phyloP scores from a whole-genome alignment of 2,329 filamentous ascomycete species.

The Coniochaeta ligniaria region DNA sequence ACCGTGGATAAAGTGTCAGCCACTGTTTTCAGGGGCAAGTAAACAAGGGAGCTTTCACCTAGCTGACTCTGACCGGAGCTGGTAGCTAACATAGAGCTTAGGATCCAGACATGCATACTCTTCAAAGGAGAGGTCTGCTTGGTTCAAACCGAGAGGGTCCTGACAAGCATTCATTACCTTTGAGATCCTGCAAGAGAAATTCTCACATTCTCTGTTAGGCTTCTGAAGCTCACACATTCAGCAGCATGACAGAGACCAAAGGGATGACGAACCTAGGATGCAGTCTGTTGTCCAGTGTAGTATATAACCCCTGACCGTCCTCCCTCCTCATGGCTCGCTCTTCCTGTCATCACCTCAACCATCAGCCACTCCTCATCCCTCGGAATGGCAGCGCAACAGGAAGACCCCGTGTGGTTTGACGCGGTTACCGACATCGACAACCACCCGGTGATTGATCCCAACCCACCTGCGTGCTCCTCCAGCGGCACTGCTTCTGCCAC shows the following conservation, averaged over 20 bases:
- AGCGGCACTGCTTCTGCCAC: background rate
- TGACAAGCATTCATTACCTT: background rate
- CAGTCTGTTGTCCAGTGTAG: background rate
- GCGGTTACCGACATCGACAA: background rate
- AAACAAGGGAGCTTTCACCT: background rate
- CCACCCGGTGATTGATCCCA: background rate
- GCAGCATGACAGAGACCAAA: background rate
- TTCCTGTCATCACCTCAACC: background rate
- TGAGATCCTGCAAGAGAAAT: background rate
- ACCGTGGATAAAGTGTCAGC: background rate
- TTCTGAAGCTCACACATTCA: background rate
- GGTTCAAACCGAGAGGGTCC: background rate
- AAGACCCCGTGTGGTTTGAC: no score
- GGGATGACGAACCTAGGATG: background rate
- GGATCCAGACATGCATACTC: background rate
- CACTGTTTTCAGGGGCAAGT: background rate
- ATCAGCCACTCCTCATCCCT: background rate
- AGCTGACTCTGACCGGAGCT: background rate
- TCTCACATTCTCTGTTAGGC: background rate
- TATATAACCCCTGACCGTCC: background rate
- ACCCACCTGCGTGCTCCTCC: background rate
- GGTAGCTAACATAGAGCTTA: background rate
- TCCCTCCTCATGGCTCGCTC: background rate
- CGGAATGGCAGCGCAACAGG: background rate
- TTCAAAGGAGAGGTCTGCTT: background rate